Percentiles rank a stretch among this genome's conserved stretches.
These are phyloP conservation scores for Ligustrum vulgare DNA, from an alignment of 257 asterid species.

Conservation along the genomic window DNA sequence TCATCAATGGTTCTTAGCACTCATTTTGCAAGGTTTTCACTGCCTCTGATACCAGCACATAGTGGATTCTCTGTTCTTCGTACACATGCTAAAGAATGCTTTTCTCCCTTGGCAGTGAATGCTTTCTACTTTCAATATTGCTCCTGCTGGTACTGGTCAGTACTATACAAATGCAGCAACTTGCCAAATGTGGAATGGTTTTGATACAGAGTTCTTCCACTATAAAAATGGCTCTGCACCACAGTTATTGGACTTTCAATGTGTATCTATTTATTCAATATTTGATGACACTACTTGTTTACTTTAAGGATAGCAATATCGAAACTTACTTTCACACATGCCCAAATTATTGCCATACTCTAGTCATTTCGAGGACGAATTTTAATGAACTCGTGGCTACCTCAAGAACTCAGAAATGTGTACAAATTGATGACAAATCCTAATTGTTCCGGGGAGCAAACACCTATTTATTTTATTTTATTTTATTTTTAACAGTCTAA, in stretches of 20 bases:
- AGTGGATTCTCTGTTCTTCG: too few relatives aligned
- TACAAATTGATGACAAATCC: not conserved
- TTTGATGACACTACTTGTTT: not conserved
- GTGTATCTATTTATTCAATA: constrained; percentile 1
- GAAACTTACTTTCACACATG: not conserved
- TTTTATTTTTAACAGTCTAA: not conserved
- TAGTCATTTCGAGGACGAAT: constrained; percentile 13
- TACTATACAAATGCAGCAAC: not conserved
- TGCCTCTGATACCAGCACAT: too few relatives aligned
- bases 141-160: not conserved
- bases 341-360: not conserved
- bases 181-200: not conserved
- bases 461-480: not conserved
- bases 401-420: not conserved
- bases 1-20: too few relatives aligned
- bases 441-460: not conserved
- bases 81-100: too few relatives aligned
- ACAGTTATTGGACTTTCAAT: not conserved
- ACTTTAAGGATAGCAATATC: not conserved
- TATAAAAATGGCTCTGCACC: not conserved
- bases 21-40: too few relatives aligned
- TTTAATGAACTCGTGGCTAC: not conserved
- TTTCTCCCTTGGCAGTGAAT: too few relatives aligned
- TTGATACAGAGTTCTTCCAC: not conserved
- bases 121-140: not conserved